Evolutionary conservation across 2,329 filamentous ascomycete genomes (phyloP), one percentile per base, ranked within the genome.

Genomic region (Clarireedia hainanense): DNA sequence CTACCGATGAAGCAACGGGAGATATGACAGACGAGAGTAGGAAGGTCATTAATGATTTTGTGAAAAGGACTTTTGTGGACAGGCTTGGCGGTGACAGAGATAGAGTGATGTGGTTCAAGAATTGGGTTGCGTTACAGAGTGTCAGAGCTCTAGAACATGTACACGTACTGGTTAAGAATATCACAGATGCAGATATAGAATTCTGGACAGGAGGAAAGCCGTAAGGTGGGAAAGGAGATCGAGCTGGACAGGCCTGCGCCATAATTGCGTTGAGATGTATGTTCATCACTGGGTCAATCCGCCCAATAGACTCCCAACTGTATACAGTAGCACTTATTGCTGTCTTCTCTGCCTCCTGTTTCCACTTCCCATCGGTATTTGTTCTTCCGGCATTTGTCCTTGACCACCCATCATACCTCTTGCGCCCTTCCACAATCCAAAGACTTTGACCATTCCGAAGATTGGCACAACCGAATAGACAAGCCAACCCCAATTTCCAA

Each of bases 131-230:
- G 26, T 73, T 96, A 68, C 95, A 96, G 75, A 95, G 89, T 64
- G 87, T 96, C 43, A 83, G 91, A 64, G 81, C 88, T 2, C 76
- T 96, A 47, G 91, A 96, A 74, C 92, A 96, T 70, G 85, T 96
- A 66, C 92, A 97, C 71, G 83, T 97, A 36, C 68, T 86, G 65
- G 80, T 86, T 50, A 77, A 73, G 53, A 75, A 80, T 63, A 80
- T 76, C 24, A 75, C 75, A 47, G 73, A 76, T 30, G 76, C 76
- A 27, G 68, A 77, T 57, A 60, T 85, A 57, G 70, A 77, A 60
- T 72, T 75, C 61, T 84, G 82, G 80, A 78, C 78, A 20, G 61
- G 57, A 20, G 49, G 36, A 14, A 55, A 43, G 17, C 14, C 40
- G 39, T 55, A 43, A 15, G 26, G n/a, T 3, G 20, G 9, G 30